These are phyloP conservation scores for Colletotrichum navitas DNA, from an alignment of 2,329 filamentous ascomycete species.

Conservation along the genomic window DNA sequence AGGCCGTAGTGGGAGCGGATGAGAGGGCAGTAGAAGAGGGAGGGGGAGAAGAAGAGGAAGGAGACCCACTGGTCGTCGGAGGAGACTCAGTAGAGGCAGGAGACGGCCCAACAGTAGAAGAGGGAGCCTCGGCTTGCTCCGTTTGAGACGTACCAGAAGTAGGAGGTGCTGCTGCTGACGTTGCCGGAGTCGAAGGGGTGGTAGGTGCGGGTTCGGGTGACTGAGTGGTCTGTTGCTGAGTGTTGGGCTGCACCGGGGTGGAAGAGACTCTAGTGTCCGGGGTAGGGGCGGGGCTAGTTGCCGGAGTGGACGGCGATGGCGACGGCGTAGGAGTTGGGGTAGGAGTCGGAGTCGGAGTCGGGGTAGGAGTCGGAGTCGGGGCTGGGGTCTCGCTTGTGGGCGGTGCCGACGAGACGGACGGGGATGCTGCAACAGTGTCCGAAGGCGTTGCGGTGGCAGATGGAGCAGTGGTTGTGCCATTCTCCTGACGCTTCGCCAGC, in stretches of 20 bases:
- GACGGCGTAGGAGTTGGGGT: constrained; percentile 46
- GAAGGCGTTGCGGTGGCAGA: constrained; percentile 35
- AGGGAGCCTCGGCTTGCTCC: constrained; percentile 43
- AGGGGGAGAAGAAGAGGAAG: constrained; percentile 44
- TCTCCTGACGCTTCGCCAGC: constrained; percentile 71
- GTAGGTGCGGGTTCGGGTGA: constrained; percentile 33
- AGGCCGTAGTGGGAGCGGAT: constrained; percentile 43
- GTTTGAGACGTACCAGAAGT: constrained; percentile 46
- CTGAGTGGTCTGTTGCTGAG: constrained; percentile 37
- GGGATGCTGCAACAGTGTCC: constrained; percentile 37
- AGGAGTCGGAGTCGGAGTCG: constrained; percentile 46
- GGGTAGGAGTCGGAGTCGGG: constrained; percentile 42
- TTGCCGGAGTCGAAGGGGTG: constrained; percentile 46
- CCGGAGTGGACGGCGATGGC: constrained; percentile 30
- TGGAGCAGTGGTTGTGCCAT: constrained; percentile 47
- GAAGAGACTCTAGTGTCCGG: constrained; percentile 32
- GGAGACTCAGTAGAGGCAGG: constrained; percentile 42
- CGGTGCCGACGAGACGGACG: constrained; percentile 22
- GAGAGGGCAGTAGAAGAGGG: constrained; percentile 48
- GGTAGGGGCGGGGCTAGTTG: constrained; percentile 35
- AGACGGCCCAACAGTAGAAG: constrained; percentile 50
- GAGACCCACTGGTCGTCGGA: constrained; percentile 41
- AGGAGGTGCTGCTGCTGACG: constrained; percentile 48
- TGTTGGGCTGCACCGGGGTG: constrained; percentile 32
- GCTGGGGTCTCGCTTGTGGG: constrained; percentile 37